phyloP scores from a whole-genome alignment of 371 early-diverging fungal species.

The Entomophthora muscae region DNA sequence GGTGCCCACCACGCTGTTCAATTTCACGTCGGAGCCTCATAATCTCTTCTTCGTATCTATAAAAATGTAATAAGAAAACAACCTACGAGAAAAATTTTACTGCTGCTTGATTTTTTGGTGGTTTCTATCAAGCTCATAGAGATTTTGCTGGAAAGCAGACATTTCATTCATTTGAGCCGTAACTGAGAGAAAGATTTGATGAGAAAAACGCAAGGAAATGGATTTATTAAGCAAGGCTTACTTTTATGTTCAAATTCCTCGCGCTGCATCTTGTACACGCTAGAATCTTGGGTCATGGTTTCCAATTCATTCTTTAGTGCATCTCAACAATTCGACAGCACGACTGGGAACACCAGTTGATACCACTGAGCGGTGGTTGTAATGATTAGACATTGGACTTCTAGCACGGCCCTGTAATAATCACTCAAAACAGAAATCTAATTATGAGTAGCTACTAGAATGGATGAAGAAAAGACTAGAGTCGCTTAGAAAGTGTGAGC shows the following conservation, averaged over 20 bases:
- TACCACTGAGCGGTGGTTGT: conserved; percentile 68
- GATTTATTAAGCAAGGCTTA: conserved; percentile 24
- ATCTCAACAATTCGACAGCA: conserved; percentile 64
- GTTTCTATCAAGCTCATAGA: conserved; percentile 59
- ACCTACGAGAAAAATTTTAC: conserved; percentile 17
- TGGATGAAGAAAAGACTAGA: neutral
- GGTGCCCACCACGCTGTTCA: conserved; percentile 23
- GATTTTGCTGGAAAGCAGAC: conserved; percentile 44
- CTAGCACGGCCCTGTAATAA: neutral
- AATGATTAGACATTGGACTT: conserved; percentile 35
- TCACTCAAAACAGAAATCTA: neutral
- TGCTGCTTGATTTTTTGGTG: conserved; percentile 59
- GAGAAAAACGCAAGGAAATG: conserved; percentile 6
- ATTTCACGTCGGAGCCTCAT: conserved; percentile 51
- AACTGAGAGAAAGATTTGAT: conserved; percentile 25
- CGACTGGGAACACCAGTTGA: conserved; percentile 37
- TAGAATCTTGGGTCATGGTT: conserved; percentile 51
- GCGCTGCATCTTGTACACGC: conserved; percentile 47
- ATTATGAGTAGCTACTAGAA: neutral
- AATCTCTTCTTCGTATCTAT: conserved; percentile 61
- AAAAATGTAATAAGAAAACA: no score
- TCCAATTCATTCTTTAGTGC: conserved; percentile 70
- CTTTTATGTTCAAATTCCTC: conserved; percentile 82
- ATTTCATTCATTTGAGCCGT: conserved; percentile 60
- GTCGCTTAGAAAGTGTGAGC: neutral